A percentile compares a stretch with the other conserved stretches of the same genome.
Evolutionary conservation across 2,329 filamentous ascomycete genomes (phyloP).

Genomic region (Aspergillus sp.): DNA sequence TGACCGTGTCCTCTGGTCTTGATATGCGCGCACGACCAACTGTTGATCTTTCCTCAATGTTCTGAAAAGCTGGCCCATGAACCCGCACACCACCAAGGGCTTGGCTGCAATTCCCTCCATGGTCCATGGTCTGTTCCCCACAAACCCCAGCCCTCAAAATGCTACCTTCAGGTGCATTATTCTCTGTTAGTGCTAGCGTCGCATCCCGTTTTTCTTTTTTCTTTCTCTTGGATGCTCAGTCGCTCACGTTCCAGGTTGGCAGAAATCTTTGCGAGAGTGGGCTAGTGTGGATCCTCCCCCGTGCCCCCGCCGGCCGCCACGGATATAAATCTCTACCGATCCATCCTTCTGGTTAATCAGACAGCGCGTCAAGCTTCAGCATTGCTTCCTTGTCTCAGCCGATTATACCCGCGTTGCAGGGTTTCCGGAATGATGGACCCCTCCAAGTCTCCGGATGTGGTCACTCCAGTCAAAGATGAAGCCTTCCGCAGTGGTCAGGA

Average conservation of each 20-base stretch:
- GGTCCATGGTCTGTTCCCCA: conserved; percentile 7
- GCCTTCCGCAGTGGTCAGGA: conserved; percentile 16
- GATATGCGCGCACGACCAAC: not conserved
- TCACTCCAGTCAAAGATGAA: conserved; percentile 23
- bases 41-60: not conserved
- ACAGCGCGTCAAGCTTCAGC: not conserved
- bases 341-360: conserved; percentile 5
- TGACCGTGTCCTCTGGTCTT: not conserved
- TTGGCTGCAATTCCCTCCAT: conserved; percentile 4
- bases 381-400: not conserved
- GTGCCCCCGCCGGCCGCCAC: conserved; percentile 5
- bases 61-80: not conserved
- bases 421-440: conserved; percentile 26
- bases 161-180: conserved; percentile 4
- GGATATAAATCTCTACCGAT: conserved; percentile 18
- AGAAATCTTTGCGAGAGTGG: conserved; percentile 8
- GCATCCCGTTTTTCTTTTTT: not conserved
- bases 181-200: conserved; percentile 7
- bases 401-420: not conserved
- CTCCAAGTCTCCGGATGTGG: conserved; percentile 29
- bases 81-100: conserved; percentile 3
- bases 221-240: not conserved
- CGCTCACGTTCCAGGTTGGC: not conserved
- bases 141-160: conserved; percentile 8
- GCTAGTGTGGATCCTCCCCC: conserved; percentile 11